Evolutionary conservation across 1,284 basidiomycete species (phyloP).

Genomic region (Rhodotorula sp.): DNA sequence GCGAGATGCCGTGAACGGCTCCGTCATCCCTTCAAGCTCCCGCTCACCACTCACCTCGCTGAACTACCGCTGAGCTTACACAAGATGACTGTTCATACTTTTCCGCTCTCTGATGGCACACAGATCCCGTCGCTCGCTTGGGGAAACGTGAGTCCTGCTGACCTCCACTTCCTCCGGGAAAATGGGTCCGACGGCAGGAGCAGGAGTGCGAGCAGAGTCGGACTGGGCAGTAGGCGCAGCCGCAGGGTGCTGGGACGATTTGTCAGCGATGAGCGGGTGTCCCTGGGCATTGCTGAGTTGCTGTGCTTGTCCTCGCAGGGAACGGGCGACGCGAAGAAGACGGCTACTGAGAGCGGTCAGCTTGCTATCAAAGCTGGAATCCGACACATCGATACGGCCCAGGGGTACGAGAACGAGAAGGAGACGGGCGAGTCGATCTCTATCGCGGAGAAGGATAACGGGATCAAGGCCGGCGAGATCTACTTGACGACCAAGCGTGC

Average conservation of each 20-base stretch:
- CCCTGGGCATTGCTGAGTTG: no score
- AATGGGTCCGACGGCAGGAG: no score
- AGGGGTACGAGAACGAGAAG: constrained; percentile 38
- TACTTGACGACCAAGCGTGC: constrained; percentile 41
- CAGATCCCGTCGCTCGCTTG: constrained; percentile 34
- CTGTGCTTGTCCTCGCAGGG: constrained; percentile 16
- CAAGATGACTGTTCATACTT: constrained; percentile 20
- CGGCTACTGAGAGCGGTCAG: constrained; percentile 28
- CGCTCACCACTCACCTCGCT: no score
- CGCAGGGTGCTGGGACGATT: no score
- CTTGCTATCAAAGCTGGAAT: constrained; percentile 37
- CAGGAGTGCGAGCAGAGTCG: no score
- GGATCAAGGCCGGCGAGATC: constrained; percentile 18
- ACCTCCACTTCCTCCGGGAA: no score
- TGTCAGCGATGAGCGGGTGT: no score
- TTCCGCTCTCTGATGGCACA: constrained; percentile 39
- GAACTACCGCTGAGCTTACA: neutral
- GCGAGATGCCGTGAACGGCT: no score
- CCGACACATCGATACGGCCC: constrained; percentile 41
- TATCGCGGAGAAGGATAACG: constrained; percentile 9
- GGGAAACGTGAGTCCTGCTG: constrained; percentile 26
- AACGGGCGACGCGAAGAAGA: constrained; percentile 38
- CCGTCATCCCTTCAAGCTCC: neutral
- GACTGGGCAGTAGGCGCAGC: no score
- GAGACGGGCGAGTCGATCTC: constrained; percentile 33